These are phyloP conservation scores for Priceomyces melissophilus DNA, from an alignment of 805 yeast species.

Conservation along the genomic window DNA sequence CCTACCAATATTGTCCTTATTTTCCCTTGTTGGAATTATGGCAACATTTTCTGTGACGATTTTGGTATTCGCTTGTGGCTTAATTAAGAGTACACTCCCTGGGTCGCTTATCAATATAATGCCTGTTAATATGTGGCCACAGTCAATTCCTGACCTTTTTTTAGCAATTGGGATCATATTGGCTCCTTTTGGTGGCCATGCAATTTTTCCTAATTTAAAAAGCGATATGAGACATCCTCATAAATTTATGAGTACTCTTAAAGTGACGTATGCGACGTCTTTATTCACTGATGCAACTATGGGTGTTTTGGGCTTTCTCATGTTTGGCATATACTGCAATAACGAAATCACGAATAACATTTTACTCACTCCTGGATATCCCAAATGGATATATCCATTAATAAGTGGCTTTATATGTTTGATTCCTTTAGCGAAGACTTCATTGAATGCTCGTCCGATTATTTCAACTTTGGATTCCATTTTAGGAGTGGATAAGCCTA, in stretches of 20 bases:
- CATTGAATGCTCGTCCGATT: slow-evolving; percentile 79
- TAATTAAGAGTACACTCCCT: slow-evolving; percentile 57
- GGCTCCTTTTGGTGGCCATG: slow-evolving; percentile 86
- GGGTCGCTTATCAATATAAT: slow-evolving; percentile 69
- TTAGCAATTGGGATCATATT: slow-evolving; percentile 62
- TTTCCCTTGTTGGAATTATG: slow-evolving; percentile 66
- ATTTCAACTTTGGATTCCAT: slow-evolving; percentile 63
- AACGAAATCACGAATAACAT: slow-evolving; percentile 53
- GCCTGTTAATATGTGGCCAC: slow-evolving; percentile 68
- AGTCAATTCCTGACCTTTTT: slow-evolving; percentile 45
- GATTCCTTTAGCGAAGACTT: slow-evolving; percentile 80
- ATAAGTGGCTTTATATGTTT: slow-evolving; percentile 72
- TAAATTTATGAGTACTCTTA: slow-evolving; percentile 51
- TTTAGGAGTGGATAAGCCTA: slow-evolving; percentile 28
- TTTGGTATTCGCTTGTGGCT: slow-evolving; percentile 59
- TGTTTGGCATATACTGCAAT: slow-evolving; percentile 50
- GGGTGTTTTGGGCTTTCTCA: slow-evolving; percentile 61
- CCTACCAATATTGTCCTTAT: slow-evolving; percentile 63
- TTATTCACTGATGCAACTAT: slow-evolving; percentile 58
- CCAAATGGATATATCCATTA: slow-evolving; percentile 42
- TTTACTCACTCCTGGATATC: slow-evolving; percentile 45
- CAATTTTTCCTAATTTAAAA: slow-evolving; percentile 74
- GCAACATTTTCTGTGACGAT: slow-evolving; percentile 65
- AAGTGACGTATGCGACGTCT: slow-evolving; percentile 58
- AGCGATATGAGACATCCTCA: slow-evolving; percentile 72